Percentiles rank a stretch among this genome's conserved stretches.
Evolutionary conservation across 2,329 filamentous ascomycete species (phyloP).

Genomic region (Fusarium siculi): DNA sequence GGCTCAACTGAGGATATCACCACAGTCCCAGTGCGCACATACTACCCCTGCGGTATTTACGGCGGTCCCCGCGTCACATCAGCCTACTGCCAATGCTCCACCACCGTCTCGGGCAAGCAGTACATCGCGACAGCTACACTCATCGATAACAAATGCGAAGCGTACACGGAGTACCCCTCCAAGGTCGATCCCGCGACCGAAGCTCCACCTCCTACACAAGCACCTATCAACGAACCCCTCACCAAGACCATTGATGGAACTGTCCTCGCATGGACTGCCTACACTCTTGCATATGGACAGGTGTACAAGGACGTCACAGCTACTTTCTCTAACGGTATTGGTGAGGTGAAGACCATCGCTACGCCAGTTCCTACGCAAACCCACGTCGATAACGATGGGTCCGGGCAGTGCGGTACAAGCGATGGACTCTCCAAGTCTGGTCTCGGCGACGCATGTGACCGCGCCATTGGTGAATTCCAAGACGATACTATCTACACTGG

Average conservation of each 20-base stretch:
- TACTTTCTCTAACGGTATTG: not conserved
- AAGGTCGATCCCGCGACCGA: not conserved
- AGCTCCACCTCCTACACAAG: not conserved
- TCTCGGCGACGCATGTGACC: conserved; percentile 7
- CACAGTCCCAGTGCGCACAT: not conserved
- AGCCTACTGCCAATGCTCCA: conserved; percentile 9
- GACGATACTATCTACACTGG: conserved; percentile 12
- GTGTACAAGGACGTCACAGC: not conserved
- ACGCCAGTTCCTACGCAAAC: conserved; percentile 6
- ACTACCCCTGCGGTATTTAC: not conserved
- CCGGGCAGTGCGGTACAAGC: conserved; percentile 4
- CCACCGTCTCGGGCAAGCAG: conserved; percentile 2
- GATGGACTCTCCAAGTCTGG: conserved; percentile 14
- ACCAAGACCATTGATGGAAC: conserved; percentile 11
- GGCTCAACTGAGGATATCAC: not conserved
- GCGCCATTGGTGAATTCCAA: conserved; percentile 3
- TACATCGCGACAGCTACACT: not conserved
- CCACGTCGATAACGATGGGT: conserved; percentile 10
- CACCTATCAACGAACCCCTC: conserved; percentile 1
- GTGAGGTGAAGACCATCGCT: not conserved
- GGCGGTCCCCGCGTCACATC: not conserved
- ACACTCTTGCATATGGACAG: not conserved
- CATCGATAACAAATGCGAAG: not conserved
- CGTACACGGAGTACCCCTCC: not conserved
- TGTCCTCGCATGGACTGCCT: not conserved